Evolutionary conservation across 2,329 filamentous ascomycete species (phyloP).

Genomic region (Penicillium concentricum): DNA sequence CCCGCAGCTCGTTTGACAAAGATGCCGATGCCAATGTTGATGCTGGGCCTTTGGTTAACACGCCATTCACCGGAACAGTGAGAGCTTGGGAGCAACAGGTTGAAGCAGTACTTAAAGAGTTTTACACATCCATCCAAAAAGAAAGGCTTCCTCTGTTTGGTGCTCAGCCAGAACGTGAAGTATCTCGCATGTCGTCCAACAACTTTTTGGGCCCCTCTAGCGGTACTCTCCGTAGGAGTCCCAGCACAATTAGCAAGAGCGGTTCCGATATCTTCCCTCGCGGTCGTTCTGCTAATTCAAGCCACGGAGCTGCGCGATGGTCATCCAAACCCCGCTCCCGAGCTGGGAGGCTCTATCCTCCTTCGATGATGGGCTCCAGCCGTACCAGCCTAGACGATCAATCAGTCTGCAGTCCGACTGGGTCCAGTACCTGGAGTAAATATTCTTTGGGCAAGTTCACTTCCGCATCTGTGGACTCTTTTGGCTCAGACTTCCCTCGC

Average conservation of each 20-base stretch:
- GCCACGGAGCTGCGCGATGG: slow-evolving; percentile 69
- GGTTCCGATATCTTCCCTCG: slow-evolving; percentile 75
- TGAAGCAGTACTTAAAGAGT: slow-evolving; percentile 86
- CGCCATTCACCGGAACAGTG: slow-evolving; percentile 70
- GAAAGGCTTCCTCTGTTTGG: slow-evolving; percentile 85
- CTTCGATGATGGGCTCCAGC: slow-evolving; percentile 82
- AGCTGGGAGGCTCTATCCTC: slow-evolving; percentile 66
- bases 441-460: slow-evolving; percentile 88
- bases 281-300: slow-evolving; percentile 67
- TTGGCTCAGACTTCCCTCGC: slow-evolving; percentile 71
- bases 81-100: slow-evolving; percentile 86
- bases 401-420: slow-evolving; percentile 85
- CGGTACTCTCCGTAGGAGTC: slow-evolving; percentile 75
- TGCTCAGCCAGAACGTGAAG: slow-evolving; percentile 51
- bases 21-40: slow-evolving; percentile 30
- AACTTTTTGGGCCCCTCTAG: slow-evolving; percentile 67
- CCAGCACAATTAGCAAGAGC: slow-evolving; percentile 88
- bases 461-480: slow-evolving; percentile 88
- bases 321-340: slow-evolving; percentile 82
- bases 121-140: slow-evolving; percentile 84
- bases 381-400: slow-evolving; percentile 91
- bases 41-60: slow-evolving; percentile 71
- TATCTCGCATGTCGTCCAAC: slow-evolving; percentile 46
- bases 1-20: slow-evolving; percentile 14
- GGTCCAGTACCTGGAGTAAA: slow-evolving; percentile 93